Conservation (phyloP, 805 yeast genomes). For the Kodamaea jinghongensis region DNA sequence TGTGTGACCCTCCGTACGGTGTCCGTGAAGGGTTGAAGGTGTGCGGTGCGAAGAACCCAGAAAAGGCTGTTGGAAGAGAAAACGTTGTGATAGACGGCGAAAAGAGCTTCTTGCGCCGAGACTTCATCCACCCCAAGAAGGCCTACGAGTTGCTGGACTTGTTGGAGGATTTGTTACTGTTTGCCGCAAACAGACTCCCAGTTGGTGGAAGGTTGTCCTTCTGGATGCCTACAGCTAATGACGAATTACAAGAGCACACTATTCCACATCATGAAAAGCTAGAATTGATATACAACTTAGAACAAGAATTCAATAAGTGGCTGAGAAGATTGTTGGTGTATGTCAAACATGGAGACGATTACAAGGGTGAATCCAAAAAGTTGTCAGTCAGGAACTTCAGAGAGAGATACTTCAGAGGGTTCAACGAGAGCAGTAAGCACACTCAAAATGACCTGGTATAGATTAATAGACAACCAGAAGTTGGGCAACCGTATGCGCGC, state of each 20-base stretch:
- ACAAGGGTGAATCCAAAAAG: conserved; percentile 49
- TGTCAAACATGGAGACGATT: conserved; percentile 54
- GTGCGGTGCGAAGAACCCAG: conserved; percentile 73
- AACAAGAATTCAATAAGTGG: conserved; percentile 92
- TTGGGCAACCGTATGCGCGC: no score
- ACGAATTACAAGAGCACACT: conserved; percentile 62
- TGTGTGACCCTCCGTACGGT: conserved; percentile 98
- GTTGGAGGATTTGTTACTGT: conserved; percentile 72
- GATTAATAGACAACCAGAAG: no score
- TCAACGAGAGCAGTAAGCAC: conserved; percentile 38
- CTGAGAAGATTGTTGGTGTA: conserved; percentile 83
- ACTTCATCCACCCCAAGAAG: conserved; percentile 89
- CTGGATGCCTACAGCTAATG: conserved; percentile 98
- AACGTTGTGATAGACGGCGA: conserved; percentile 72
- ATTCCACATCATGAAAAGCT: conserved; percentile 78
- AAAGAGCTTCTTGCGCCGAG: conserved; percentile 71
- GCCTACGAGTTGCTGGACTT: conserved; percentile 78
- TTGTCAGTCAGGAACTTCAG: conserved; percentile 58
- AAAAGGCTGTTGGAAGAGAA: conserved; percentile 71
- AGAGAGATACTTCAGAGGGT: conserved; percentile 72
- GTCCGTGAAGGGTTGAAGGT: conserved; percentile 94
- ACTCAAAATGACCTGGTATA: no score
- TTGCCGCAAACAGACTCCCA: conserved; percentile 69
- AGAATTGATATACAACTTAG: conserved; percentile 69
- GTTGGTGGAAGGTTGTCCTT: conserved; percentile 79